Base-by-base conservation (phyloP, 2,329 filamentous ascomycete genomes). In the Stylonectria norvegica region DNA sequence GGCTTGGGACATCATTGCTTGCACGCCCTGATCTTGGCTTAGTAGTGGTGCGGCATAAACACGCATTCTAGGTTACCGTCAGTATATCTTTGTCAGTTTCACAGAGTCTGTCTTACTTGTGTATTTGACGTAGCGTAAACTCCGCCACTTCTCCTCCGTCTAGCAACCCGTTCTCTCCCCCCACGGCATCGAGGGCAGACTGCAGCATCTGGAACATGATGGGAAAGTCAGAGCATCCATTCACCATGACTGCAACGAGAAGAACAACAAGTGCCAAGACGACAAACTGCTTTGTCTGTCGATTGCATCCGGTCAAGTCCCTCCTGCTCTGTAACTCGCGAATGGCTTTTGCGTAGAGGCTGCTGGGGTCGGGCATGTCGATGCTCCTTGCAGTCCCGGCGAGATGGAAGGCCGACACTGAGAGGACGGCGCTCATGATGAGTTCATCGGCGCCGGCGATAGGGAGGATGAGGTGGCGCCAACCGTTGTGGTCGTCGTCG, bases 31-130 rank as follows among this genome's bases (percentile, higher is more conserved):
- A 16, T 52, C 33, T 29, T 49, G 44, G 15, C 50, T 52, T 5
- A 55, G 27, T 7, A 55, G 29, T 3, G 52, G 49, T 2, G 52
- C 51, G 4, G 50, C 52, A 16, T 55, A 55, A 5, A 53, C 50
- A 5, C 52, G 47, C 38, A 55, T 46, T 14, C 52, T 54, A 4
- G 9, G 4, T 10, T 5, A 5, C 3, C 5, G 17, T 28, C 18
- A 29, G 27, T 84, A 76, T 53, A 79, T 81, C 86, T 5, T 18
- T n/a, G 2, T 8, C 5, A 22, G 5, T 20, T 6, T 18, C 5
- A 5, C 1, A 9, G 4, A 5, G 8, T 8, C 11, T 11, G 2
- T 7, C 53, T 39, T 45, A 55, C 53, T 53, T 55, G 33, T 44
- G 38, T 15, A 56, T 47, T 33, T 56, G 49, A 4, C 42, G 36